phyloP scores from a whole-genome alignment of 768 basidiomycete genomes.

The Dioszegia hungarica region DNA sequence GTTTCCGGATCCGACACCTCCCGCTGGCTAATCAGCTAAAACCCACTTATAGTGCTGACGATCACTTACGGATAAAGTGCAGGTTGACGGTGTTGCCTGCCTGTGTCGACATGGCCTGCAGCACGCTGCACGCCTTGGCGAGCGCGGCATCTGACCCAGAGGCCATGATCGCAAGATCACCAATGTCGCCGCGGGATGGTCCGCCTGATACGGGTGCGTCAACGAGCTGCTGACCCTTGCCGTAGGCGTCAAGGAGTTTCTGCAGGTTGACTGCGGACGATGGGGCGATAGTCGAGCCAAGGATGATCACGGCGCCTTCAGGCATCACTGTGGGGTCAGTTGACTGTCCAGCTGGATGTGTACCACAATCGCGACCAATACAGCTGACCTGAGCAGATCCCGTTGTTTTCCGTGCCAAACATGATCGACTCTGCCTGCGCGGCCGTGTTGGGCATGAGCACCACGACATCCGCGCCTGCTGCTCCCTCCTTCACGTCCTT shows the following conservation, averaged over 20 bases:
- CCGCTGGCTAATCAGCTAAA: conserved; percentile 14
- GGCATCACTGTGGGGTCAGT: conserved; percentile 17
- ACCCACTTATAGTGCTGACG: neutral
- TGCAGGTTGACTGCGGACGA: conserved; percentile 25
- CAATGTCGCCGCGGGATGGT: conserved; percentile 24
- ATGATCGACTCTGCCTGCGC: conserved; percentile 19
- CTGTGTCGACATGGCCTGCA: conserved; percentile 23
- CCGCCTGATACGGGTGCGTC: conserved; percentile 44
- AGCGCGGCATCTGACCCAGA: conserved; percentile 25
- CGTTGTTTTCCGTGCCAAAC: conserved; percentile 3
- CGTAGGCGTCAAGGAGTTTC: conserved; percentile 10
- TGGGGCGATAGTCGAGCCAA: conserved; percentile 37
- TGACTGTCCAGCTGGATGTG: neutral
- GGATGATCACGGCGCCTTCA: conserved; percentile 21
- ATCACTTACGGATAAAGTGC: conserved; percentile 36
- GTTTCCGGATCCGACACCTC: conserved; percentile 32
- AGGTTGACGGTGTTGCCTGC: conserved; percentile 22
- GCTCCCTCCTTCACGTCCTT: conserved; percentile 13
- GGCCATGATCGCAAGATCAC: conserved; percentile 39
- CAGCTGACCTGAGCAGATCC: conserved; percentile 7
- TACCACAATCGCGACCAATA: too few species aligned
- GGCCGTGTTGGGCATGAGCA: conserved; percentile 28
- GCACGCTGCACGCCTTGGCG: conserved; percentile 13
- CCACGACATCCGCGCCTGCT: conserved; percentile 22
- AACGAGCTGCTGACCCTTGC: conserved; percentile 21